These are phyloP conservation scores for Auxenochlorella pyrenoidosa DNA, from an alignment of 139 green algal genomes.

Conservation along the genomic window DNA sequence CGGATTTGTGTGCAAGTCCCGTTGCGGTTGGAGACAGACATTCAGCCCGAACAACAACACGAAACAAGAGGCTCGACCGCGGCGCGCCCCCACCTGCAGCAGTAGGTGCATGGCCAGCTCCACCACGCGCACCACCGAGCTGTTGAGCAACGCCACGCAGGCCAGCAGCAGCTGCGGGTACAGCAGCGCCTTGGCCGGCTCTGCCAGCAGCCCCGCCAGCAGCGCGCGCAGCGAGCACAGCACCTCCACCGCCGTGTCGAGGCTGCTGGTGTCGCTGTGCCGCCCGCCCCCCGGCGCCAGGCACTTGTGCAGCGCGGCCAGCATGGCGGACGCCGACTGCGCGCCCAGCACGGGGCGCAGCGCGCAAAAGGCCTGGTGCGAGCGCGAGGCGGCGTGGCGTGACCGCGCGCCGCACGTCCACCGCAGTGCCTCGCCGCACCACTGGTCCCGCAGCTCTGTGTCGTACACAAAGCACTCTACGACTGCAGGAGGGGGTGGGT, in stretches of 20 bases:
- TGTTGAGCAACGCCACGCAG: conserved; percentile 78
- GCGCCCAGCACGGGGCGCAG: conserved; percentile 70
- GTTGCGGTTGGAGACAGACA: too few species aligned
- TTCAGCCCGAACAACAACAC: too few species aligned
- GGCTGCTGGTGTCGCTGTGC: conserved; percentile 9
- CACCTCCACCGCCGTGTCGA: conserved; percentile 56
- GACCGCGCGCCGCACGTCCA: conserved; percentile 76
- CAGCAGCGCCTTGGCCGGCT: conserved; percentile 76
- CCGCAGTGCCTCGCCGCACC: conserved; percentile 81
- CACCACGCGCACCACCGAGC: conserved; percentile 79
- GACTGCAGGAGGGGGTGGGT: conserved; percentile 14
- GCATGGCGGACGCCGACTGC: conserved; percentile 74
- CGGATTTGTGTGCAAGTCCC: too few species aligned
- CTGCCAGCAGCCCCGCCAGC: conserved; percentile 51
- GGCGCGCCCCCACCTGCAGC: conserved; percentile 28
- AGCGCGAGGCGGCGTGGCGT: conserved; percentile 75
- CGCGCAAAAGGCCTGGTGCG: conserved; percentile 85
- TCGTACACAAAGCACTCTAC: conserved; percentile 59
- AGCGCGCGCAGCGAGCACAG: conserved; percentile 57
- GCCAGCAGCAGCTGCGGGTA: conserved; percentile 87
- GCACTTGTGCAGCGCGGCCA: conserved; percentile 82
- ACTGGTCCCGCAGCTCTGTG: conserved; percentile 68
- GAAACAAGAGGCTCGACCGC: too few species aligned
- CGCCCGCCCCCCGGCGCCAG: conserved; percentile 50
- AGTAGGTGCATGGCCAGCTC: conserved; percentile 69